These are phyloP conservation scores for Hysterangium stoloniferum DNA, from an alignment of 768 basidiomycete genomes.

Conservation along the genomic window DNA sequence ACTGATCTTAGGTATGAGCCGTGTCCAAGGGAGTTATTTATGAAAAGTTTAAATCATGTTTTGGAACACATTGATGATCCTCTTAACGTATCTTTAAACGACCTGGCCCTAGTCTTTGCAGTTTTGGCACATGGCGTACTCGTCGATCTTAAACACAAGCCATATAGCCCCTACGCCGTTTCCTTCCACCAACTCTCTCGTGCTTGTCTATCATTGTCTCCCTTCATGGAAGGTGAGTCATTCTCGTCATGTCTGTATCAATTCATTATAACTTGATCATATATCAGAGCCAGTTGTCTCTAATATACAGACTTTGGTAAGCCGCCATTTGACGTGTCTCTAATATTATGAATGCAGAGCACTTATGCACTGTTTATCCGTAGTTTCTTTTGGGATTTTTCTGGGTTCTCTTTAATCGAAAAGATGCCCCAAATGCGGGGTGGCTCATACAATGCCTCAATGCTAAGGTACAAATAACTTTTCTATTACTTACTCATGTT, in stretches of 20 bases:
- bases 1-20: background rate
- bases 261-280: too few species aligned
- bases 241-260: background rate
- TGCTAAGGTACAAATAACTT: background rate
- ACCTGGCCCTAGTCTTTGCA: background rate
- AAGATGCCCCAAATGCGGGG: background rate
- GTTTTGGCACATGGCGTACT: conserved; percentile 1
- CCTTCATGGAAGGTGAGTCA: background rate
- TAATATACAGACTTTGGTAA: background rate
- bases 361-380: too few species aligned
- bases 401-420: background rate
- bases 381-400: conserved; percentile 3
- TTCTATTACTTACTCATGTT: background rate
- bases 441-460: background rate
- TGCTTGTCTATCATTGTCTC: background rate
- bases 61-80: background rate
- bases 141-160: conserved; percentile 1
- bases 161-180: background rate
- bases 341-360: too few species aligned
- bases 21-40: background rate
- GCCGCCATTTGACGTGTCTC: background rate
- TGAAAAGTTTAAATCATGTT: background rate
- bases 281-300: background rate
- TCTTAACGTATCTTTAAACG: background rate
- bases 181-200: conserved; percentile 1